Base-by-base conservation (phyloP, 768 basidiomycete genomes). In the Lentinus tigrinus region DNA sequence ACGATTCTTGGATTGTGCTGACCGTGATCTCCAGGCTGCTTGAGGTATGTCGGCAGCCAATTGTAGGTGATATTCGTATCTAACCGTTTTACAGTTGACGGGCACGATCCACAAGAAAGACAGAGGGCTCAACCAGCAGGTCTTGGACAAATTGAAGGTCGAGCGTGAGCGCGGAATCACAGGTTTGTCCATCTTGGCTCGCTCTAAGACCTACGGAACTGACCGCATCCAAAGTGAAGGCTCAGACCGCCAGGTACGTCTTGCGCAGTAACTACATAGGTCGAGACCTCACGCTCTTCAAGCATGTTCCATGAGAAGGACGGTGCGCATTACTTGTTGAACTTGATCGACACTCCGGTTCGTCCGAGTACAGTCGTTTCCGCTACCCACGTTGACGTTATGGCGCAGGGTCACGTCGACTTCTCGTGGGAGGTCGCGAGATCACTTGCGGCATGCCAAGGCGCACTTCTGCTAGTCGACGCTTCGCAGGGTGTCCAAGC, bases 401-500 rank as follows among this genome's bases (percentile, higher is more conserved):
- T 19, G 43, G 2, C 34, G 8, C 62, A 91, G 84, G 95, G 97
- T 2, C 97, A 99, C 74, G 97, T 98, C 37, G 97, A 99, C 76
- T 99, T 99, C 73, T 84, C 93, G 57, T 97, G 94, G 87, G 96
- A 98, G 73, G 93, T 99, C 34, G 89, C 93, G 16, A 84, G 97
- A 47, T 94, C 92, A 26, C 75, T 98, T 39, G 88, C 93, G 3
- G 94, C 96, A 31, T 97, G 91, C 63, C 92, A 99, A 75, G 97
- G 97, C 9, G 96, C 93, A 3, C 58, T 87, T 24, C 67, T 83
- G 9, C 74, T 98, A 65, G 95, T 98, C 2, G 97, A 99, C 68
- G 93, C 93, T n/a, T 93, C 92, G 52, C 95, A 96, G 77, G 97
- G 97, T 17, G 87, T 99, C 8, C 97, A 99, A 73, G 97, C 97